A percentile compares a stretch with the other conserved stretches of the same genome.
Evolutionary conservation across 1,284 basidiomycete genomes (phyloP).

Genomic region (Phlebopus sp.): DNA sequence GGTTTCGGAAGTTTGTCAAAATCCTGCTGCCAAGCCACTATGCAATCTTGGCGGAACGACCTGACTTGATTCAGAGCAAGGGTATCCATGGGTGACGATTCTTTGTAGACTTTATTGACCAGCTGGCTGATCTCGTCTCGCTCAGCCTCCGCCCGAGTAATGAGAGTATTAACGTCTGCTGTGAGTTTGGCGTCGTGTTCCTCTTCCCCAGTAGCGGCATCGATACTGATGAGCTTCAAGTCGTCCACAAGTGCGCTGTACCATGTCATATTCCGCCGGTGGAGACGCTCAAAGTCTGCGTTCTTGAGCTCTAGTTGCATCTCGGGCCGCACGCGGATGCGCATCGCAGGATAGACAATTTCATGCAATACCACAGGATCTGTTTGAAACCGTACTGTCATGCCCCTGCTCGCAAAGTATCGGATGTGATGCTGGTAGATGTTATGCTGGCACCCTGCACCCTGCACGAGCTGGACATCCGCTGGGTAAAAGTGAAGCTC

Average conservation of each 20-base stretch:
- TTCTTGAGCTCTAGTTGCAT: slow-evolving; percentile 89
- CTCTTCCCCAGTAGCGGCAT: slow-evolving; percentile 75
- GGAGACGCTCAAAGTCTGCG: slow-evolving; percentile 77
- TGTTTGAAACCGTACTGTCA: slow-evolving; percentile 90
- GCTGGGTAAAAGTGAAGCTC: slow-evolving; percentile 92
- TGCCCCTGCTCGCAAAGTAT: slow-evolving; percentile 82
- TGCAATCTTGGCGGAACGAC: slow-evolving; percentile 87
- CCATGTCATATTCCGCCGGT: slow-evolving; percentile 70
- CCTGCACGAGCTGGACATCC: slow-evolving; percentile 77
- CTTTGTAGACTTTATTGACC: slow-evolving; percentile 79
- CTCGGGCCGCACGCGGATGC: slow-evolving; percentile 82
- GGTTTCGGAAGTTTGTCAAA: slow-evolving; percentile 76
- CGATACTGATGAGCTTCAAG: slow-evolving; percentile 69
- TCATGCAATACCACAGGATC: slow-evolving; percentile 85
- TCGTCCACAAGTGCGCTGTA: slow-evolving; percentile 72
- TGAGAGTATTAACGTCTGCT: slow-evolving; percentile 62
- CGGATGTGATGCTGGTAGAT: slow-evolving; percentile 92
- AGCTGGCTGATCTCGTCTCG: slow-evolving; percentile 72
- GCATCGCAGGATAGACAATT: slow-evolving; percentile 86
- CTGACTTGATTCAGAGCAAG: slow-evolving; percentile 87
- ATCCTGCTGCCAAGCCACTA: slow-evolving; percentile 94
- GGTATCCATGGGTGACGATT: slow-evolving; percentile 80
- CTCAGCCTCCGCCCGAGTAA: slow-evolving; percentile 71
- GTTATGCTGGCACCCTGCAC: slow-evolving; percentile 89
- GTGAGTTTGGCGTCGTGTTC: slow-evolving; percentile 60